phyloP scores from a whole-genome alignment of 176 grass and related monocot genomes.

The Eremochloa ophiuroides region DNA sequence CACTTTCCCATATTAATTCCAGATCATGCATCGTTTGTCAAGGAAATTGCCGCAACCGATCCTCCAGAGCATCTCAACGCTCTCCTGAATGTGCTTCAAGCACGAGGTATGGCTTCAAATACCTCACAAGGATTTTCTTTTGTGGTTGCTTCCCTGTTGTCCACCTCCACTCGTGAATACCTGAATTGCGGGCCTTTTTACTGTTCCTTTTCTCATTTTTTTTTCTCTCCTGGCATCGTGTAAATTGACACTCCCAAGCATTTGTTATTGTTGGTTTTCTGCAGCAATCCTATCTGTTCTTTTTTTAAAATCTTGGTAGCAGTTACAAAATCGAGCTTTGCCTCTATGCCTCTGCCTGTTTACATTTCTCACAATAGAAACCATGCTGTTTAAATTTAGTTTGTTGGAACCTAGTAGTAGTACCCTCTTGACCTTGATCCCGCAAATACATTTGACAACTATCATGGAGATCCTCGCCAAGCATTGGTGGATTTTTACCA shows the following conservation, averaged over 20 bases:
- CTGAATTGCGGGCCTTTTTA: neutral
- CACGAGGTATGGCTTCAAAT: conserved; percentile 48
- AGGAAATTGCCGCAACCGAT: conserved; percentile 63
- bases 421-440: neutral
- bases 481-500: neutral
- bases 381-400: neutral
- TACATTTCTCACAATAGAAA: neutral
- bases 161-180: neutral
- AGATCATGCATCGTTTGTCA: conserved; percentile 78
- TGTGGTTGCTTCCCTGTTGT: neutral
- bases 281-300: neutral
- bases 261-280: neutral
- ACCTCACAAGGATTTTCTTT: neutral
- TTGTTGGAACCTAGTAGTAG: neutral
- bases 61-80: conserved; percentile 74
- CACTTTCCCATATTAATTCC: conserved; percentile 1
- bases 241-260: neutral
- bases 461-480: neutral
- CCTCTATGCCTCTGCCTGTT: neutral
- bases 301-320: neutral
- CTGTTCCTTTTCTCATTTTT: neutral
- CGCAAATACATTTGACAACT: neutral
- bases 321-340: neutral
- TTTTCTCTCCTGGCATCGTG: neutral
- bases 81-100: conserved; percentile 76